These are phyloP conservation scores for Lithospermum erythrorhizon DNA, from an alignment of 257 asterid species.

Conservation along the genomic window DNA sequence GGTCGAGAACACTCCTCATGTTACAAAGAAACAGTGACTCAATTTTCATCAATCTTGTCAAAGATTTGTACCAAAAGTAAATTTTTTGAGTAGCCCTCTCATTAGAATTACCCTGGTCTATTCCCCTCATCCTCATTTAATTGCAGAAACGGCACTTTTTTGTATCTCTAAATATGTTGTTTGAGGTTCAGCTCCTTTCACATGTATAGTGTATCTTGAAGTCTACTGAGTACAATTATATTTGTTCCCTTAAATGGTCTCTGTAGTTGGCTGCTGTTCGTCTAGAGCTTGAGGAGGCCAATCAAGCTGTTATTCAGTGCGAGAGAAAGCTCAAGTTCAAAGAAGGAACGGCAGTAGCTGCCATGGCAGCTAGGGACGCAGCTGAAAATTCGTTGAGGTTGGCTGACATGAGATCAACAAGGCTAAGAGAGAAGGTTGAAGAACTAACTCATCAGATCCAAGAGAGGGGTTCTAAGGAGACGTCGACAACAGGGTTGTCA, in stretches of 20 bases:
- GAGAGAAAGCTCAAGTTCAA: constrained; percentile 85
- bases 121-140: too few relatives aligned
- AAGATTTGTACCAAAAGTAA: too few relatives aligned
- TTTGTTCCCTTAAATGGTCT: background rate
- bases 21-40: too few relatives aligned
- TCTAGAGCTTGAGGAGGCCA: constrained; percentile 79
- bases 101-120: too few relatives aligned
- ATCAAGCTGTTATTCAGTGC: constrained; percentile 54
- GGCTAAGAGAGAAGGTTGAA: constrained; percentile 84
- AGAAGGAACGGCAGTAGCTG: constrained; percentile 91
- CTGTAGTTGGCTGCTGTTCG: constrained; percentile 64
- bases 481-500: constrained; percentile 37
- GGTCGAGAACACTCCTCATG: too few relatives aligned
- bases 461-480: constrained; percentile 53
- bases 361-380: constrained; percentile 95
- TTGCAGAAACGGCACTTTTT: too few relatives aligned
- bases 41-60: too few relatives aligned
- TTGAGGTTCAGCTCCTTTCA: too few relatives aligned
- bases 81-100: too few relatives aligned
- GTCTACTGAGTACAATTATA: too few relatives aligned
- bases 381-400: constrained; percentile 85
- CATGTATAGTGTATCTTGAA: too few relatives aligned
- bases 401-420: constrained; percentile 75
- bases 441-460: constrained; percentile 83
- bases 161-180: too few relatives aligned